Percentiles rank a stretch among this genome's conserved stretches.
These are phyloP conservation scores for Moesziomyces sp. DNA, from an alignment of 1,284 basidiomycete species.

Conservation along the genomic window DNA sequence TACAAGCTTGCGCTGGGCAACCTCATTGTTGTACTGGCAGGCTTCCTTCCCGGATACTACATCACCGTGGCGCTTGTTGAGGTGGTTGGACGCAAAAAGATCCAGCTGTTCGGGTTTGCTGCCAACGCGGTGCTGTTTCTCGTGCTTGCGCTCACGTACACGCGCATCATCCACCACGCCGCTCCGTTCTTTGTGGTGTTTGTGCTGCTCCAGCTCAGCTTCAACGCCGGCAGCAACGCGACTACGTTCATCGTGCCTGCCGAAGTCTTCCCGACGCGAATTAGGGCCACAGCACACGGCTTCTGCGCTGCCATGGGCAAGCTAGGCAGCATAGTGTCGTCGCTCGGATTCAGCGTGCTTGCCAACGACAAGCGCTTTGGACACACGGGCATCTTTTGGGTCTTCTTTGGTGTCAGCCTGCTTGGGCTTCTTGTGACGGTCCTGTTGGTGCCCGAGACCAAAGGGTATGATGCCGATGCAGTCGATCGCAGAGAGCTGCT, in stretches of 20 bases:
- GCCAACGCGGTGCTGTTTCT: constrained; percentile 57
- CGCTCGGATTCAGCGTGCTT: constrained; percentile 58
- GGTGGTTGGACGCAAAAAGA: constrained; percentile 57
- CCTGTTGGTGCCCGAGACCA: constrained; percentile 50
- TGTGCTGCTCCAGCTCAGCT: constrained; percentile 73
- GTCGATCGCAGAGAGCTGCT: constrained; percentile 49
- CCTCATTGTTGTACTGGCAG: constrained; percentile 43
- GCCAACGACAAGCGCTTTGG: constrained; percentile 26
- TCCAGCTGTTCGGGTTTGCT: constrained; percentile 61
- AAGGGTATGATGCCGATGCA: constrained; percentile 53
- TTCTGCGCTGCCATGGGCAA: constrained; percentile 70
- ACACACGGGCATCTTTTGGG: constrained; percentile 50
- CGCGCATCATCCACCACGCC: constrained; percentile 66
- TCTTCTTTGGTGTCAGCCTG: constrained; percentile 51
- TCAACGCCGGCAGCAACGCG: constrained; percentile 76
- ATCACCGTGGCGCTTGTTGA: constrained; percentile 45
- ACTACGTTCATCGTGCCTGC: constrained; percentile 81
- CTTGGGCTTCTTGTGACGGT: constrained; percentile 42
- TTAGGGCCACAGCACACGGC: constrained; percentile 70
- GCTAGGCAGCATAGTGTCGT: constrained; percentile 70
- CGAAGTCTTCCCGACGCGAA: constrained; percentile 82
- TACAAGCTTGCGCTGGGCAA: constrained; percentile 71
- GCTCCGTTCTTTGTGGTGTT: constrained; percentile 79
- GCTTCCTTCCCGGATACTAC: constrained; percentile 61
- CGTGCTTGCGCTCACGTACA: constrained; percentile 59